These are phyloP conservation scores for Raddia guianensis DNA, from an alignment of 176 grass and related monocot genomes.

Conservation along the genomic window DNA sequence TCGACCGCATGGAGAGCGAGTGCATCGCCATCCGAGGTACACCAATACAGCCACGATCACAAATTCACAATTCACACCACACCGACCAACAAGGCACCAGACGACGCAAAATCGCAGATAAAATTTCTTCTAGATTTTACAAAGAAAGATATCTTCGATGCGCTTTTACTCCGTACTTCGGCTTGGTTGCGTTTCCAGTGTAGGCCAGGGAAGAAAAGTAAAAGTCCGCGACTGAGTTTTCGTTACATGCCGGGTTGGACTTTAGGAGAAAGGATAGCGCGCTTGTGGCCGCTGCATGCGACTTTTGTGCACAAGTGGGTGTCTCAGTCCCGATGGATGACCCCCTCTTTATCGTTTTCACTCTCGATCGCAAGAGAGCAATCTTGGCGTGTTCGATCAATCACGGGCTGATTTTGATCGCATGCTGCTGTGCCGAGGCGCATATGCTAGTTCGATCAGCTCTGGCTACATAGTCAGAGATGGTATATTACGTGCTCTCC, in stretches of 20 bases:
- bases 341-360: conserved; percentile 25
- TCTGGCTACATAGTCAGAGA: background rate
- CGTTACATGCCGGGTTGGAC: conserved; percentile 48
- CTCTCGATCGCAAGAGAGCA: background rate
- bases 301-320: conserved; percentile 36
- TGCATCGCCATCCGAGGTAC: conserved; percentile 91
- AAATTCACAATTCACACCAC: no score
- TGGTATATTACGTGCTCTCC: background rate
- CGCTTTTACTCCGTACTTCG: background rate
- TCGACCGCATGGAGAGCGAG: conserved; percentile 85
- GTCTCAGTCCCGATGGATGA: conserved; percentile 7
- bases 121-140: background rate
- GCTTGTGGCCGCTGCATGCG: background rate
- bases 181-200: background rate
- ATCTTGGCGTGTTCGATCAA: conserved; percentile 22
- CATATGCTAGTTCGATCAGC: conserved; percentile 26
- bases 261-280: conserved; percentile 5
- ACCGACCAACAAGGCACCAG: no score
- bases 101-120: background rate
- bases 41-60: background rate
- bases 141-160: background rate
- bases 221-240: conserved; percentile 44
- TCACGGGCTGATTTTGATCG: background rate
- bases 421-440: background rate
- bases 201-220: conserved; percentile 19